Evolutionary conservation across 2,329 filamentous ascomycete genomes (phyloP), one percentile per base, ranked within the genome.

Genomic region (Exophiala aquamarina): DNA sequence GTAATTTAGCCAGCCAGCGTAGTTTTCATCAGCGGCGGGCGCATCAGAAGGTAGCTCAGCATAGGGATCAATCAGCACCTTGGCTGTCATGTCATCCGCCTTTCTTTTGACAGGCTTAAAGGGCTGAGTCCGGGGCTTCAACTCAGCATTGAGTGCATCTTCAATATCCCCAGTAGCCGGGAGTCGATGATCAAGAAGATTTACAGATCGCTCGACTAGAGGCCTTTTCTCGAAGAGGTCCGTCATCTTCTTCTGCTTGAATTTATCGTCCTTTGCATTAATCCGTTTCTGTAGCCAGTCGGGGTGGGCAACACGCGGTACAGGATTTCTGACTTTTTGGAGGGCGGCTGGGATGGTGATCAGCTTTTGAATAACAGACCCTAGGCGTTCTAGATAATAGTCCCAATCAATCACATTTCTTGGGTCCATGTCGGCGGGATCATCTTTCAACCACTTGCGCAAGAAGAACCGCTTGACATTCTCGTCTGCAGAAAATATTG

Each of bases 171-270:
- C 61, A 75, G 64, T 38, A 71, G 75, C 50, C 63, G 72, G 62
- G 65, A 79, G 59, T 67, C 81, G 66, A 76, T 78, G 77, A 39
- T 76, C 73, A 36, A 82, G 64, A 15, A 77, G 71, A 66, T 79
- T 94, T n/a, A 59, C 45, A 15, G 54, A 50, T 8, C 49, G 42
- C 36, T 59, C 55, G 76, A 82, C 64, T 86, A 86, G 61, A 64
- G 66, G 66, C 7, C 62, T 64, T 55, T 72, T 74, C 14, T 68
- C 76, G 63, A 98, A 95, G 59, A 95, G 74, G 62, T 97, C 93
- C 0, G 92, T 98, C 75, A 99, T 86, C 71, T 98, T 98, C 73
- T 91, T 95, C 71, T 99, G 93, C 74, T 98, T 95, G 77, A 97
- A 86, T 65, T 86, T 91, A 70, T 99, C 93, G 47, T 98, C 93